Percentiles rank a stretch among this genome's conserved stretches.
phyloP scores from a whole-genome alignment of 805 yeast species.

The Saturnispora hagleri region DNA sequence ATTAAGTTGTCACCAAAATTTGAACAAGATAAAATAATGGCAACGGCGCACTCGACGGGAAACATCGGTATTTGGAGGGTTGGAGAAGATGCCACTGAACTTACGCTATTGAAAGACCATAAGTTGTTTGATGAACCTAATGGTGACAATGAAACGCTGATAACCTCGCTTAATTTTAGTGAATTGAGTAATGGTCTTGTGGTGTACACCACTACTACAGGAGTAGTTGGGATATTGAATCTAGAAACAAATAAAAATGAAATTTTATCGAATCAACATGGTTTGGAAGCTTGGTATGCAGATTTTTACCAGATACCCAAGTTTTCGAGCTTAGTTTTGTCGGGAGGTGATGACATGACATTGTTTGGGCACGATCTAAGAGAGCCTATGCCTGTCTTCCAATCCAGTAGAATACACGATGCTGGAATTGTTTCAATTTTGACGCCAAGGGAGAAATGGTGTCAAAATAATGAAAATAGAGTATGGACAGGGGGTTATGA shows the following conservation, averaged over 20 bases:
- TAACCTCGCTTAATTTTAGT: constrained; percentile 58
- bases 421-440: constrained; percentile 90
- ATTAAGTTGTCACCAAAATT: constrained; percentile 49
- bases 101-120: constrained; percentile 24
- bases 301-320: constrained; percentile 52
- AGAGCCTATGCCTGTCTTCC: constrained; percentile 28
- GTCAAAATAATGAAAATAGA: constrained; percentile 29
- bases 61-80: constrained; percentile 55
- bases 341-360: constrained; percentile 87
- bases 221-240: constrained; percentile 42
- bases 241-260: neutral
- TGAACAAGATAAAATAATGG: constrained; percentile 30
- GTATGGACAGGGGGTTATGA: constrained; percentile 91
- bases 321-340: constrained; percentile 49
- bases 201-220: constrained; percentile 59
- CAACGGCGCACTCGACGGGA: constrained; percentile 79
- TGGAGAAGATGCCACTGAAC: constrained; percentile 13
- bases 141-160: constrained; percentile 30
- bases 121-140: constrained; percentile 36
- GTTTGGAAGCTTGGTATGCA: constrained; percentile 84
- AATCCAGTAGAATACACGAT: constrained; percentile 53
- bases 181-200: constrained; percentile 31
- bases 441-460: constrained; percentile 39
- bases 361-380: constrained; percentile 68
- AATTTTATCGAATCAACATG: constrained; percentile 38